phyloP scores from a whole-genome alignment of 139 green algal species.

The Nannochloris sp. region DNA sequence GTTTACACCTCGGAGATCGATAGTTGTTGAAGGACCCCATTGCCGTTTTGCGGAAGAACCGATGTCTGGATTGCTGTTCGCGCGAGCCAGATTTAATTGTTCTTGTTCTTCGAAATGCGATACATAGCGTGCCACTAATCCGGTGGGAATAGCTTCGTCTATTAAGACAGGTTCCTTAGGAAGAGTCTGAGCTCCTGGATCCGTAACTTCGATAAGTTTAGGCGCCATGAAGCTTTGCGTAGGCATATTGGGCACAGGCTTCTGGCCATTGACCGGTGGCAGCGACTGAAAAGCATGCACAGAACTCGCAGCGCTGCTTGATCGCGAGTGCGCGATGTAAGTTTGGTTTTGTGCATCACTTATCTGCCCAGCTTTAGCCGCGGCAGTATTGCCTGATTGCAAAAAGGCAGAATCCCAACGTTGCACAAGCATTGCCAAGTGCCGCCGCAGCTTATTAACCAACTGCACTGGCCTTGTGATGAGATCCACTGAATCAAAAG shows the following conservation, averaged over 20 bases:
- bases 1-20: background rate
- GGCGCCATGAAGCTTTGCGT: background rate
- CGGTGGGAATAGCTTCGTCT: conserved; percentile 11
- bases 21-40: conserved; percentile 1
- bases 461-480: background rate
- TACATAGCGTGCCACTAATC: conserved; percentile 22
- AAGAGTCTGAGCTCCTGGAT: background rate
- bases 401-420: too few relatives aligned
- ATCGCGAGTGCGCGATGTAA: too few relatives aligned
- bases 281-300: too few relatives aligned
- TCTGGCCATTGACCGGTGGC: too few relatives aligned
- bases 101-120: conserved; percentile 7
- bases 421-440: background rate
- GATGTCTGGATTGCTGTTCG: too few relatives aligned
- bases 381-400: too few relatives aligned
- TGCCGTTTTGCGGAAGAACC: too few relatives aligned
- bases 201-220: background rate
- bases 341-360: background rate
- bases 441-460: background rate
- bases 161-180: too few relatives aligned
- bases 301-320: too few relatives aligned
- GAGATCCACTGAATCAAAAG: too few relatives aligned
- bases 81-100: background rate
- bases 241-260: too few relatives aligned
- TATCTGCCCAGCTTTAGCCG: background rate